Percentiles rank a stretch among this genome's conserved stretches.
These are phyloP conservation scores for Crinitomyces ghanaensis DNA, from an alignment of 805 yeast genomes.

Conservation along the genomic window DNA sequence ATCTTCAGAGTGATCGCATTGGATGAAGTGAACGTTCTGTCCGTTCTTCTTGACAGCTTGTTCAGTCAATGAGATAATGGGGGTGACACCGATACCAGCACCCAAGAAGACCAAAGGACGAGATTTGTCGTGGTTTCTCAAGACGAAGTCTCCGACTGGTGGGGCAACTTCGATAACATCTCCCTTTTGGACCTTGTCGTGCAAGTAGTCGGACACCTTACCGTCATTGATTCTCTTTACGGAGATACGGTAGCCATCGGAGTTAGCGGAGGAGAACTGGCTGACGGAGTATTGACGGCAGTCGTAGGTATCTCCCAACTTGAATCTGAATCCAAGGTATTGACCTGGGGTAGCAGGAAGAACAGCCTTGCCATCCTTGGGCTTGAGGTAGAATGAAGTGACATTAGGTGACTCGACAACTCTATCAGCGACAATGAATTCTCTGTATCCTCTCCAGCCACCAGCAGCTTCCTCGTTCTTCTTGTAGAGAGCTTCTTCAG, in stretches of 20 bases:
- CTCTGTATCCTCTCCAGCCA: conserved; percentile 50
- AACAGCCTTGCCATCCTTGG: conserved; percentile 29
- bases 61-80: conserved; percentile 37
- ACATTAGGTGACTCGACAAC: conserved; percentile 37
- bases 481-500: conserved; percentile 39
- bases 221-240: conserved; percentile 41
- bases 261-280: conserved; percentile 17
- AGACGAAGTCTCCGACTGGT: conserved; percentile 45
- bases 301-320: conserved; percentile 28
- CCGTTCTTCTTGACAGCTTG: conserved; percentile 12
- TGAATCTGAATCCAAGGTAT: conserved; percentile 30
- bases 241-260: conserved; percentile 40
- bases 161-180: conserved; percentile 40
- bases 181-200: conserved; percentile 37
- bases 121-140: no score
- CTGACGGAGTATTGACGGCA: conserved; percentile 54
- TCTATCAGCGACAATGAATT: conserved; percentile 35
- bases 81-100: conserved; percentile 64
- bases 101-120: conserved; percentile 31
- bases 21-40: conserved; percentile 25
- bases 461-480: conserved; percentile 21
- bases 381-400: conserved; percentile 39
- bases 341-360: conserved; percentile 33
- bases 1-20: conserved; percentile 24
- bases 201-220: conserved; percentile 38